Evolutionary conservation across 768 basidiomycete genomes (phyloP).

Genomic region (Naganishia vaughanmartiniae): DNA sequence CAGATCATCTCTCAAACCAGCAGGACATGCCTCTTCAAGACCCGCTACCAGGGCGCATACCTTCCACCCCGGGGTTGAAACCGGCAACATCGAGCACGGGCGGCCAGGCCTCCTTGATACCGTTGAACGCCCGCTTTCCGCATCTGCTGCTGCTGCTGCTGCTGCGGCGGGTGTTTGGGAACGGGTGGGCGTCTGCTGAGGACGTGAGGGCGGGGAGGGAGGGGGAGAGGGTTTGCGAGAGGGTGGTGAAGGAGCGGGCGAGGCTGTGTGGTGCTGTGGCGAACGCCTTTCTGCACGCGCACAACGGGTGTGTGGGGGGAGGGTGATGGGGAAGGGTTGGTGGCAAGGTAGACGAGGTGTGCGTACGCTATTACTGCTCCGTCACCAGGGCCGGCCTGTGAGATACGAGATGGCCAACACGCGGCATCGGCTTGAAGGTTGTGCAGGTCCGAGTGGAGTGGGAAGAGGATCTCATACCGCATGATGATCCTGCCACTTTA

Average conservation of each 20-base stretch:
- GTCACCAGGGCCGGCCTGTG: constrained; percentile 27
- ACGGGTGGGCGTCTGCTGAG: constrained; percentile 25
- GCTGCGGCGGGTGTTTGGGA: no score
- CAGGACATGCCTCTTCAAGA: constrained; percentile 38
- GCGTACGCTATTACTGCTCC: constrained; percentile 33
- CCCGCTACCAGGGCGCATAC: constrained; percentile 37
- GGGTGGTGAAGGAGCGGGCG: constrained; percentile 38
- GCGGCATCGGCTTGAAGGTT: not conserved
- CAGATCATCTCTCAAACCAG: constrained; percentile 36
- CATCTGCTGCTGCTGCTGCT: constrained; percentile 34
- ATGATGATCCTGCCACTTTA: constrained; percentile 21
- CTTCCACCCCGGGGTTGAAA: constrained; percentile 39
- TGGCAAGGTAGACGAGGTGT: not conserved
- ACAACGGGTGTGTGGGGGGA: not conserved
- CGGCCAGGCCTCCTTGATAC: constrained; percentile 41
- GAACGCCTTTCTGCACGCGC: constrained; percentile 33
- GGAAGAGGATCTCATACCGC: constrained; percentile 14
- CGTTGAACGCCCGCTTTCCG: constrained; percentile 34
- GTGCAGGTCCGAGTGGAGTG: not conserved
- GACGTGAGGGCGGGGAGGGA: constrained; percentile 32
- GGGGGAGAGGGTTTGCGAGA: constrained; percentile 35
- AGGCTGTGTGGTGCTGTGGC: constrained; percentile 46
- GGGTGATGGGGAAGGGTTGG: not conserved
- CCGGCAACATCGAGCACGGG: constrained; percentile 42
- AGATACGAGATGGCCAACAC: not conserved